Evolutionary conservation across 495 filamentous ascomycete genomes (phyloP).

Genomic region (Peziza echinospora): DNA sequence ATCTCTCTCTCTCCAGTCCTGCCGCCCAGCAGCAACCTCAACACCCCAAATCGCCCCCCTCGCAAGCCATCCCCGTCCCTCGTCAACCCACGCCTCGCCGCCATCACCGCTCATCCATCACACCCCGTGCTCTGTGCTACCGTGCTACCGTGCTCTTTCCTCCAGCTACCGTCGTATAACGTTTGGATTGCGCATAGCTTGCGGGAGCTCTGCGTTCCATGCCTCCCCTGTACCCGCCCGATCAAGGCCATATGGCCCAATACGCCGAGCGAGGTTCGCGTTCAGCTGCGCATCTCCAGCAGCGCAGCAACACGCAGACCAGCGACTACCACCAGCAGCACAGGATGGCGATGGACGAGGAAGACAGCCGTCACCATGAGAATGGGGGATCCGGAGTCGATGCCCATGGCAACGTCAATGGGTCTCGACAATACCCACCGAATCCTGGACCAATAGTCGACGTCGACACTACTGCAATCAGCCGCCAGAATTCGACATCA

Average conservation of each 20-base stretch:
- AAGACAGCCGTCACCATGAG: not conserved
- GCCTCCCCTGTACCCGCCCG: not conserved
- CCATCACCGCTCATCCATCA: too few species aligned
- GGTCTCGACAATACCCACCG: not conserved
- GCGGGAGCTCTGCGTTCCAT: not conserved
- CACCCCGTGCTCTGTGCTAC: too few species aligned
- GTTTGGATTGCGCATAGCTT: not conserved
- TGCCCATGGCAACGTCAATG: not conserved
- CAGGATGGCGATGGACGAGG: not conserved
- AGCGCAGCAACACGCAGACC: not conserved
- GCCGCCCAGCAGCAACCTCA: too few species aligned
- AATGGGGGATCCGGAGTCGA: not conserved
- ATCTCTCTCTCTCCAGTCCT: too few species aligned
- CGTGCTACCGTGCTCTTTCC: too few species aligned
- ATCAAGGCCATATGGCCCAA: not conserved
- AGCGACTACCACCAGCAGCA: not conserved
- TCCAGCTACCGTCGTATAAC: too few species aligned
- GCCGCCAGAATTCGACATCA: conserved; percentile 16
- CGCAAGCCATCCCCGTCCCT: too few species aligned
- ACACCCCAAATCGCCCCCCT: too few species aligned
- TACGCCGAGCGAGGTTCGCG: not conserved
- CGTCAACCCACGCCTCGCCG: too few species aligned
- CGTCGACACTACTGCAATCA: conserved; percentile 12
- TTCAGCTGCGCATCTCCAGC: not conserved
- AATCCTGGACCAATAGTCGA: not conserved